Evolutionary conservation across 1,284 basidiomycete species (phyloP).

Genomic region (Moniliophthora roreri): DNA sequence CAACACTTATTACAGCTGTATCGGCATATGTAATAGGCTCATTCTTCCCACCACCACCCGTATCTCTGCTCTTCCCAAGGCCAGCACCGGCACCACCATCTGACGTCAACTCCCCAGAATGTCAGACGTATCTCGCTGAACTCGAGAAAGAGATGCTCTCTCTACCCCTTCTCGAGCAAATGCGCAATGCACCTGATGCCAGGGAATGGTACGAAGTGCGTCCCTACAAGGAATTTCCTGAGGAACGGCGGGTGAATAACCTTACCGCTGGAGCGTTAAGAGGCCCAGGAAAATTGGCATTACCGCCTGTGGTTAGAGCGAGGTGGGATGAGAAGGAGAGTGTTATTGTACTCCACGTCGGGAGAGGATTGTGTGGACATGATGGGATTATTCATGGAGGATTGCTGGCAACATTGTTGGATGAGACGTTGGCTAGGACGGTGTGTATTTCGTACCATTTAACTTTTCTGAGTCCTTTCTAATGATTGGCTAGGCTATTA

Average conservation of each 20-base stretch:
- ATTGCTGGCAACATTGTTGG: constrained; percentile 84
- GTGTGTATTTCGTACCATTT: constrained; percentile 45
- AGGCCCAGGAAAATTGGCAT: constrained; percentile 83
- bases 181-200: constrained; percentile 44
- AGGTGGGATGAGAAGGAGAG: constrained; percentile 74
- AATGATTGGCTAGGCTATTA: constrained; percentile 58
- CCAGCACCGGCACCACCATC: constrained; percentile 65
- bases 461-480: background rate
- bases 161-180: constrained; percentile 58
- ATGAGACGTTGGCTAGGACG: constrained; percentile 83
- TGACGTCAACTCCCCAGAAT: constrained; percentile 59
- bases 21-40: constrained; percentile 37
- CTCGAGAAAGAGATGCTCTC: constrained; percentile 73
- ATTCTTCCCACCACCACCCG: constrained; percentile 35
- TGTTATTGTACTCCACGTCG: constrained; percentile 77
- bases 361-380: constrained; percentile 85
- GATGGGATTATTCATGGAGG: constrained; percentile 96
- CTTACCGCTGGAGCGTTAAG: constrained; percentile 83
- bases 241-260: constrained; percentile 73
- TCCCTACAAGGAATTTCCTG: constrained; percentile 71
- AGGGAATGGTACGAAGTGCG: constrained; percentile 75
- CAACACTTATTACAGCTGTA: constrained; percentile 15
- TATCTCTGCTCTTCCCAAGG: constrained; percentile 65
- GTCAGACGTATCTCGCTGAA: constrained; percentile 54
- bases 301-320: constrained; percentile 74